phyloP scores from a whole-genome alignment of 2,329 filamentous ascomycete genomes.

The Cryphonectria parasitica region DNA sequence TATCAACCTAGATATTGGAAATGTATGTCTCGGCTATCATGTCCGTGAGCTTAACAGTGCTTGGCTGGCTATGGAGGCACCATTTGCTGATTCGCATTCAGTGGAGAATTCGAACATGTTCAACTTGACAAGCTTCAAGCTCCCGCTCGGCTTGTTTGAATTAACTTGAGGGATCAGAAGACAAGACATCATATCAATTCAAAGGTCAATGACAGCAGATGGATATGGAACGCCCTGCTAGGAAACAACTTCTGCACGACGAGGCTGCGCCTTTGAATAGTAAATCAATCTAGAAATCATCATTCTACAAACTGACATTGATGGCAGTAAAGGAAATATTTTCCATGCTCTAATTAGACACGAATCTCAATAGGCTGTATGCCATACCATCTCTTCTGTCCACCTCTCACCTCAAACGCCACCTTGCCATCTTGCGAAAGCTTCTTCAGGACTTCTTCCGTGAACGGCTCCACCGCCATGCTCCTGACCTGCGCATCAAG shows the following conservation, averaged over 20 bases:
- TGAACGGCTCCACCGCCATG: slow-evolving; percentile 47
- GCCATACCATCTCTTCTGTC: slow-evolving; percentile 45
- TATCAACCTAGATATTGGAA: background rate
- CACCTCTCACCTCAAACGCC: slow-evolving; percentile 43
- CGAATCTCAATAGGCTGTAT: background rate
- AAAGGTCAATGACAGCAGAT: no score
- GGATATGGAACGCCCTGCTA: no score
- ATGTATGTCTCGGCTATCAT: background rate
- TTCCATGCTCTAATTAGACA: background rate
- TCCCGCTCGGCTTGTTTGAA: background rate
- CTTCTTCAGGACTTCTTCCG: slow-evolving; percentile 47
- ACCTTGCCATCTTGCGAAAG: slow-evolving; percentile 48
- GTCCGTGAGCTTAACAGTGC: background rate
- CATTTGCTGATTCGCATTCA: background rate
- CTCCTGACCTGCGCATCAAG: slow-evolving; percentile 40
- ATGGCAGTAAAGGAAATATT: background rate
- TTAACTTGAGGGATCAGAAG: background rate
- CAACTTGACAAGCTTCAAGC: background rate
- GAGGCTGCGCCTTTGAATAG: no score
- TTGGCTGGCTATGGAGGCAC: no score
- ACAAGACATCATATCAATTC: no score
- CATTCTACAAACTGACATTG: background rate
- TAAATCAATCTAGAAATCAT: no score
- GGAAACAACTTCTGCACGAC: no score
- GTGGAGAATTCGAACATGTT: background rate